Evolutionary conservation across 352 stramenopile genomes (phyloP), one percentile per base, ranked within the genome.

Genomic region (Lagenidium giganteum): DNA sequence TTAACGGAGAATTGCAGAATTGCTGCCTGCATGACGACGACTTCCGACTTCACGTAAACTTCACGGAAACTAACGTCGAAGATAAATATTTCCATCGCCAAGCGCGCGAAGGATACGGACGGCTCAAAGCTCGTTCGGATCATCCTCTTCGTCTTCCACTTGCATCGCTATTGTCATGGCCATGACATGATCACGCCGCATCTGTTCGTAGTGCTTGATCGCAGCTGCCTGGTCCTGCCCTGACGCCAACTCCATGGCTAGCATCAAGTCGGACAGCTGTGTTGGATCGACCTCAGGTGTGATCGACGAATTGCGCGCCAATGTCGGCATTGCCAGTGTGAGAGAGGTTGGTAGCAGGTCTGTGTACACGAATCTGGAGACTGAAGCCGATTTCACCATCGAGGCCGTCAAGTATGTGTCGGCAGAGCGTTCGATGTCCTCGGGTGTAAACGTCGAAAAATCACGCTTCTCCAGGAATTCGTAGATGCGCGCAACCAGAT

Each of bases 381-480:
- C 47, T n/a, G 69, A 59, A 6, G 61, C 59, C 30, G 59, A 62
- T 37, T 82, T 82, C n/a, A 71, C 57, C 5, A 58, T 42, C 24
- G 73, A 57, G 7, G 67, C 67, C 0, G 69, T 51, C 9, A 57
- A 39, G 45, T 80, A 83, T 4, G 72, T 49, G 40, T 76, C 64
- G 2, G 48, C 59, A 0, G 75, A 87, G 11, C 54, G 61, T 34
- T 66, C 69, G 8, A 87, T 67, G 18, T 73, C 47, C 28, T 58
- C 66, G 20, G 68, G 61, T 13, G 48, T 69, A 44, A 60, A 61
- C 7, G 48, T 28, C 3, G 69, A 85, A n/a, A 31, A 47, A 28
- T 78, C 67, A 24, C 71, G 64, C 47, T 84, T 81, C 53, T 90
- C 77, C 34, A 90, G 44, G 26, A 83, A 90, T 23, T 90, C 77